phyloP scores from a whole-genome alignment of 257 asterid genomes.

The Solanum corneliomulleri region DNA sequence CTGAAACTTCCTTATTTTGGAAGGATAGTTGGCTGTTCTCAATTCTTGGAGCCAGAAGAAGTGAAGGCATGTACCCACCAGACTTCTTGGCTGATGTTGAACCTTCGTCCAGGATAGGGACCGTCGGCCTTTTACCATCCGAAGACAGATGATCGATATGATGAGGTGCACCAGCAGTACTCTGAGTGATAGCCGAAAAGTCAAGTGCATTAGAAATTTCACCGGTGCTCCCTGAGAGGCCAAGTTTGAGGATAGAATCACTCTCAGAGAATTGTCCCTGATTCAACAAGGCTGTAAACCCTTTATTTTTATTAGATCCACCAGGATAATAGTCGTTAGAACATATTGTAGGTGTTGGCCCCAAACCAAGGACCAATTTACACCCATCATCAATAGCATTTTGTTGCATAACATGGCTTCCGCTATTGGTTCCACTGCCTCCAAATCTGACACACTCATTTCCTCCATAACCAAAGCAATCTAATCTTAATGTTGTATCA shows the following conservation, averaged over 20 bases:
- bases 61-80: slow-evolving; percentile 75
- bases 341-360: slow-evolving; percentile 69
- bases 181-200: slow-evolving; percentile 36
- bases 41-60: slow-evolving; percentile 57
- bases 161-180: slow-evolving; percentile 14
- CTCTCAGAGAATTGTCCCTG: slow-evolving; percentile 31
- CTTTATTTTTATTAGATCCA: slow-evolving; percentile 30
- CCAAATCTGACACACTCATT: slow-evolving; percentile 21
- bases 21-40: slow-evolving; percentile 8
- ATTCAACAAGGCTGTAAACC: slow-evolving; percentile 5
- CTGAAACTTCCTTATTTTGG: slow-evolving; percentile 3
- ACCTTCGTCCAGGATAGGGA: slow-evolving; percentile 74
- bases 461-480: slow-evolving; percentile 64
- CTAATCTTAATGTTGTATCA: slow-evolving; percentile 63
- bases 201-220: slow-evolving; percentile 35
- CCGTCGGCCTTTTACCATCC: slow-evolving; percentile 14
- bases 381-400: slow-evolving; percentile 64
- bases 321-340: slow-evolving; percentile 27
- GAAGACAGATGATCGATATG: slow-evolving; percentile 23
- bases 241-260: slow-evolving; percentile 54
- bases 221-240: slow-evolving; percentile 47
- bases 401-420: slow-evolving; percentile 11
- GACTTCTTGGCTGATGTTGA: slow-evolving; percentile 93
- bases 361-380: slow-evolving; percentile 83
- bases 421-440: slow-evolving; percentile 14